Evolutionary conservation across 768 basidiomycete species (phyloP), one percentile per base, ranked within the genome.

Genomic region (Sutorius australiensis): DNA sequence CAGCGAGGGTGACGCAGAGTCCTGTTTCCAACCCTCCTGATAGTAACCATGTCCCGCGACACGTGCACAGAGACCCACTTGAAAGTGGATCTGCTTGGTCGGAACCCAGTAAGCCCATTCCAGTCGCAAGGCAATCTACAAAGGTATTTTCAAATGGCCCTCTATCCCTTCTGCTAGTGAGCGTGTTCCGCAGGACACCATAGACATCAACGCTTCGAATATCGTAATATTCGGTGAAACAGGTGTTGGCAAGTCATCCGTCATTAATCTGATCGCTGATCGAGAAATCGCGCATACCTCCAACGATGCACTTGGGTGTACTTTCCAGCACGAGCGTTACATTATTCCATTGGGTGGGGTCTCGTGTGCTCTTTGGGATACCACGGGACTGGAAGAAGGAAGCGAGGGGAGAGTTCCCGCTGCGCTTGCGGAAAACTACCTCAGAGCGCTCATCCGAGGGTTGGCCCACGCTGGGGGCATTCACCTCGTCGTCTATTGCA

Each of bases 401-500:
- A 34, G 31, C 9, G 30, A 46, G 7, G 55, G 57, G 27, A 48
- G 37, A 16, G 46, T 57, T 10, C 57, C 49, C 1, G 62, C n/a
- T 31, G 39, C n/a, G 7, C 3, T 40, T 3, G 51, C 53, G 11
- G 53, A 54, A 19, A 40, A 2, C 1, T 34, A 54, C 6, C 11
- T 54, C 8, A 54, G 13, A 13, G 27, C 0, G 31, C n/a, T 54
- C 32, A 45, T 54, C 8, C 14, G 7, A 21, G 16, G 5, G 5
- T 32, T 54, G 37, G 51, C 50, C 13, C 11, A 36, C 6, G 24
- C 52, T 1, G 53, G 30, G 9, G 53, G 53, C 12, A 53, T 54
- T 19, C 51, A 54, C 21, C 53, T 55, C n/a, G 5, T 55, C 30
- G 37, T 55, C 16, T 55, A 55, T 31, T 55, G 54, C 28, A 41